phyloP scores from a whole-genome alignment of 192 early-diverging fungal species.

The Chytriomyces confervae region DNA sequence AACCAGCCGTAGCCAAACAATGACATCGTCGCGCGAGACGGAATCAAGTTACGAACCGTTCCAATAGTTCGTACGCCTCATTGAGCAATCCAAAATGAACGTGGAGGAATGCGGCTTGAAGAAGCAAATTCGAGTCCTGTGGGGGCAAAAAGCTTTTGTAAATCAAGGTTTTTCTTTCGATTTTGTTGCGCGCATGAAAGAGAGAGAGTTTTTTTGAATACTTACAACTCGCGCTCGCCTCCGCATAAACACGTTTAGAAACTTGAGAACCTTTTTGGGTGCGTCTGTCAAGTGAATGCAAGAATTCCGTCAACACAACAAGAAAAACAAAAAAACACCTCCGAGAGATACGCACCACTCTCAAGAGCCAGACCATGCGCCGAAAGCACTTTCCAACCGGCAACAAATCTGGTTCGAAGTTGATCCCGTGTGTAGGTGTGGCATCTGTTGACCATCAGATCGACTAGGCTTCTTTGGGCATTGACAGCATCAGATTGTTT shows the following conservation, averaged over 20 bases:
- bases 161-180: neutral
- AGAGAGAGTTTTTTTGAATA: neutral
- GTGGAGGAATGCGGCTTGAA: conserved; percentile 6
- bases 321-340: neutral
- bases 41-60: conserved; percentile 1
- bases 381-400: neutral
- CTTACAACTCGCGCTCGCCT: neutral
- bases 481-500: neutral
- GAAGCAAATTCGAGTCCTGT: conserved; percentile 7
- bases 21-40: neutral
- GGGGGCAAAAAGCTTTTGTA: neutral
- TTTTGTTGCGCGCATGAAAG: neutral
- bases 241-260: conserved; percentile 12
- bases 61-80: conserved; percentile 11
- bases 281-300: neutral
- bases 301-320: neutral
- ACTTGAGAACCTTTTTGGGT: neutral
- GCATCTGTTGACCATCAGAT: neutral
- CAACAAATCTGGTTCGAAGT: neutral
- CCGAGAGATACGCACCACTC: neutral
- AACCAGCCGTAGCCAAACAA: neutral
- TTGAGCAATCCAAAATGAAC: conserved; percentile 10
- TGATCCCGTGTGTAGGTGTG: neutral
- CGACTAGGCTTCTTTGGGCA: neutral
- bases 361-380: neutral